Percentiles rank a stretch among this genome's conserved stretches.
Evolutionary conservation across 495 filamentous ascomycete species (phyloP).

Genomic region (Pseudevernia furfuracea): DNA sequence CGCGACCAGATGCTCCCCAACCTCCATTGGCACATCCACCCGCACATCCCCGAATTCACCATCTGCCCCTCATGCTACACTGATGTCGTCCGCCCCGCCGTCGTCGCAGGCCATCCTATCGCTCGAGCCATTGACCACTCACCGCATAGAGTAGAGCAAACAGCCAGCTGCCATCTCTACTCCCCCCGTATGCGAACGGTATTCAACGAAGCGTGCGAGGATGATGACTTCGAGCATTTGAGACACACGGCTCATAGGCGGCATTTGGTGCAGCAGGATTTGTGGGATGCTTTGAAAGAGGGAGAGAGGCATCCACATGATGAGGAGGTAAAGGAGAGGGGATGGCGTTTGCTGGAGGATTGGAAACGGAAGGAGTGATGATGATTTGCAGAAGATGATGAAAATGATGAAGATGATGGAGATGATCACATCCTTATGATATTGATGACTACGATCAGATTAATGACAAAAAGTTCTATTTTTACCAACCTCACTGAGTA

Average conservation of each 20-base stretch:
- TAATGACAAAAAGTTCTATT: conserved; percentile 1
- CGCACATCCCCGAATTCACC: conserved; percentile 54
- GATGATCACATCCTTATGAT: neutral
- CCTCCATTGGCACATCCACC: conserved; percentile 55
- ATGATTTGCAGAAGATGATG: neutral
- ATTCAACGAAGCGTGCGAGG: conserved; percentile 51
- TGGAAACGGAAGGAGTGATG: conserved; percentile 49
- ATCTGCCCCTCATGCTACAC: conserved; percentile 68
- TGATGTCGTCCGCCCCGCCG: conserved; percentile 57
- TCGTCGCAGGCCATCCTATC: conserved; percentile 43
- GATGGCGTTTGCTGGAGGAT: conserved; percentile 41
- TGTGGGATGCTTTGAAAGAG: conserved; percentile 40
- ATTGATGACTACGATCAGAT: neutral
- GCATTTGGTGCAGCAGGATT: conserved; percentile 40
- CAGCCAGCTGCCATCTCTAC: conserved; percentile 62
- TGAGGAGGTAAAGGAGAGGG: conserved; percentile 41
- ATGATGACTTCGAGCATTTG: conserved; percentile 49
- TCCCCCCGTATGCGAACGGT: conserved; percentile 63
- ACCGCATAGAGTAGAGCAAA: conserved; percentile 29
- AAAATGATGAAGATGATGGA: neutral
- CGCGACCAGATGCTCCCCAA: conserved; percentile 42
- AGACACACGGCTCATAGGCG: conserved; percentile 33
- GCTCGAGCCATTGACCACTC: conserved; percentile 43
- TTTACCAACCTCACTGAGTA: no score
- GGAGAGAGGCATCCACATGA: conserved; percentile 37